Base-by-base conservation (phyloP, 768 basidiomycete genomes). In the Rhodotorula graminis region DNA sequence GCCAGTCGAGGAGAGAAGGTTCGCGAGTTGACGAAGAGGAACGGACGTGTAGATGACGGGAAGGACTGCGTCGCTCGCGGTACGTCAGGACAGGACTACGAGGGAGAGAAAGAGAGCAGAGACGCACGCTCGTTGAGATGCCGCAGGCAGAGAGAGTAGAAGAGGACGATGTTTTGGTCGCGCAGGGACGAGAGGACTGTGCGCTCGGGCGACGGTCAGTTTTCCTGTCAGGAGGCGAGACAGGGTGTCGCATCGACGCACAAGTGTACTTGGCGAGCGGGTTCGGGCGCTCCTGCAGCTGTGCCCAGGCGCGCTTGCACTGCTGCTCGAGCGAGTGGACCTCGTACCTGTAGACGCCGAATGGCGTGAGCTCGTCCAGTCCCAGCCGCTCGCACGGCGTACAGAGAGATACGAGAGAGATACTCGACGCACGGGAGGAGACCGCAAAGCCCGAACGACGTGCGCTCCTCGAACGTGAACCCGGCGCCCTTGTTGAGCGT, bases 111-210 rank as follows among this genome's bases (percentile, higher is more conserved):
- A 52, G 21, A 19, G 27, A 53, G 4, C 14, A 27, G 21, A 27
- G n/a, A 56, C 89, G 50, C 25, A 52, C 50, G 82, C 78, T 90
- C 88, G 65, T 83, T 83, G 64, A 90, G 81, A 78, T 90, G 84
- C 56, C 83, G 82, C 29, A 82, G 78, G 27, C 90, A 78, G 25
- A 95, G 82, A 7, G 85, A 83, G 80, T 89, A 93, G 82, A 90
- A 93, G 31, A 93, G 82, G 2, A 89, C 88, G 61, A 68, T 87
- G 75, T 91, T 91, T 84, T 92, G 90, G 44, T 86, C 88, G 80
- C 88, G 89, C 78, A 90, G 78, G 69, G 72, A 74, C 16, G 75
- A 71, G 3, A 78, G 71, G 78, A 78, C 76, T 52, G 73, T 9
- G 58, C 11, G 49, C 18, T 64, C 65, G 18, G 14, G n/a, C 40